phyloP scores from a whole-genome alignment of 768 basidiomycete genomes.

The Infundibulicybe gibba region DNA sequence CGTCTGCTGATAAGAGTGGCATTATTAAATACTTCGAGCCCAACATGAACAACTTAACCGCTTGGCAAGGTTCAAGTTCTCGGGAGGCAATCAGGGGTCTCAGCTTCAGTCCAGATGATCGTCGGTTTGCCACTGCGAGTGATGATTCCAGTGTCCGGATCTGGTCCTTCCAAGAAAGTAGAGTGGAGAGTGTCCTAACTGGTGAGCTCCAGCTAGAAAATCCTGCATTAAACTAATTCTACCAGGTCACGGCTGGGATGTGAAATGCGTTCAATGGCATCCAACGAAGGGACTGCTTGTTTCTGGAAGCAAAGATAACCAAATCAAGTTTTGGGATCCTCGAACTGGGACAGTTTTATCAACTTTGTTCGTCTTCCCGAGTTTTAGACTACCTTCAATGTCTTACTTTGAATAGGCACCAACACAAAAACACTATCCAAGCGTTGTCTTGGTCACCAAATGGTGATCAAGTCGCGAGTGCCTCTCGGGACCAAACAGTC shows the following conservation, averaged over 20 bases:
- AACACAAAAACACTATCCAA: conserved; percentile 97
- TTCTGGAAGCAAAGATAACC: conserved; percentile 95
- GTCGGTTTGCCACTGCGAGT: conserved; percentile 89
- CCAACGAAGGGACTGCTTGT: conserved; percentile 93
- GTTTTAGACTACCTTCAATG: background rate
- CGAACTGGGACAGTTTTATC: conserved; percentile 87
- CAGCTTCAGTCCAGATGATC: conserved; percentile 90
- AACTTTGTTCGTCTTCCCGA: conserved; percentile 64
- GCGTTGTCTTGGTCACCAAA: conserved; percentile 92
- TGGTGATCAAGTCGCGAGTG: conserved; percentile 91
- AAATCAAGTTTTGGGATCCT: conserved; percentile 99
- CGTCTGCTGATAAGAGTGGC: conserved; percentile 89
- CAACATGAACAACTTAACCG: conserved; percentile 97
- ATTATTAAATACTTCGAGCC: conserved; percentile 99
- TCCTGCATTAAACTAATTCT: background rate
- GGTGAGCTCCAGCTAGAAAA: conserved; percentile 42
- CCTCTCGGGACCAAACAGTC: conserved; percentile 91
- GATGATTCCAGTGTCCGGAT: conserved; percentile 94
- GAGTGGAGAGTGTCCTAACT: conserved; percentile 84
- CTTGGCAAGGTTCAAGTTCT: conserved; percentile 82
- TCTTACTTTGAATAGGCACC: conserved; percentile 55
- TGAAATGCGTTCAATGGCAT: conserved; percentile 98
- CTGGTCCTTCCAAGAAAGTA: conserved; percentile 91
- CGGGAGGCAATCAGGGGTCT: conserved; percentile 92
- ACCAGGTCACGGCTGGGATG: conserved; percentile 97